These are phyloP conservation scores for Helotiales sp. DNA, from an alignment of 2,329 filamentous ascomycete genomes.

Conservation along the genomic window DNA sequence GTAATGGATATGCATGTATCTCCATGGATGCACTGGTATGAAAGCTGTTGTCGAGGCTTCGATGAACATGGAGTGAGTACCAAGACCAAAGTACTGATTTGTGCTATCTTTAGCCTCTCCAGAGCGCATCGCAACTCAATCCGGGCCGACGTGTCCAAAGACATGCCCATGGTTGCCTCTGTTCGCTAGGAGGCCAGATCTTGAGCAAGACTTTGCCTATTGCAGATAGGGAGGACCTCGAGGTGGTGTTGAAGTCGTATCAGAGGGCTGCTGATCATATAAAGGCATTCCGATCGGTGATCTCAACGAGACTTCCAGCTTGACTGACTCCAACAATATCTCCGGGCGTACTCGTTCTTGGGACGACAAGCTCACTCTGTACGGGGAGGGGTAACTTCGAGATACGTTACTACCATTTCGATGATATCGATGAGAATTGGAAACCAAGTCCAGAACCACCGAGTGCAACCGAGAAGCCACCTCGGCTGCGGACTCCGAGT, in stretches of 20 bases:
- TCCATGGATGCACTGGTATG: slow-evolving; percentile 22
- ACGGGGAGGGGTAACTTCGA: too few species aligned
- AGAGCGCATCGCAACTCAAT: background rate
- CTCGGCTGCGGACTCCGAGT: too few species aligned
- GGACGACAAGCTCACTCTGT: slow-evolving; percentile 15
- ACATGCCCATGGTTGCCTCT: slow-evolving; percentile 13
- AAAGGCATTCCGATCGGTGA: slow-evolving; percentile 7
- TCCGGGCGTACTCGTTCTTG: slow-evolving; percentile 15
- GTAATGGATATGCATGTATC: too few species aligned
- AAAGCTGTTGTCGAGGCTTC: slow-evolving; percentile 10
- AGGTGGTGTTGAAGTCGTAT: slow-evolving; percentile 6
- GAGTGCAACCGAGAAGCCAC: too few species aligned
- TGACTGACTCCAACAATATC: background rate
- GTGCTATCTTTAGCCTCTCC: background rate
- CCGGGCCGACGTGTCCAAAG: background rate
- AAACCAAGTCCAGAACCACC: too few species aligned
- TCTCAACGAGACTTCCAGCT: too few species aligned
- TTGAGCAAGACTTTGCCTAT: background rate
- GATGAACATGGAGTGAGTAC: slow-evolving; percentile 1
- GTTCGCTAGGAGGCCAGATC: slow-evolving; percentile 11
- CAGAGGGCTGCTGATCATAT: slow-evolving; percentile 15
- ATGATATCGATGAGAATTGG: too few species aligned
- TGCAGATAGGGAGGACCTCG: background rate
- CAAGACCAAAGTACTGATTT: background rate
- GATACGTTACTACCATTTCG: too few species aligned